Evolutionary conservation across 352 stramenopile species (phyloP).

Genomic region (Phytopythium chamaehyphon): DNA sequence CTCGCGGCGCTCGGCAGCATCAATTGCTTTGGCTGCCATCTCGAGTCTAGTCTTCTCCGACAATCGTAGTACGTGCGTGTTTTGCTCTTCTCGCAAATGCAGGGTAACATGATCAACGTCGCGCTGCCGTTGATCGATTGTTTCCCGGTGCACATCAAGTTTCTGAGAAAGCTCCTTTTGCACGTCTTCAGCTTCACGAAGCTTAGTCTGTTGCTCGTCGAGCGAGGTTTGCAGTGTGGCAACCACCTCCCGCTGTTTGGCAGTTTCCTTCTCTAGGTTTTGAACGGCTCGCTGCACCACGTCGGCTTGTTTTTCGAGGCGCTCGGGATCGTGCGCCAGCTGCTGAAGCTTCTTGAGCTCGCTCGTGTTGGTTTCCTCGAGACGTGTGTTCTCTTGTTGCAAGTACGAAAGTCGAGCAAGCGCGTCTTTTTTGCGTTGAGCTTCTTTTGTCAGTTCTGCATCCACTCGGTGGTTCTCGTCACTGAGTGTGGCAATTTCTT

Average conservation of each 20-base stretch:
- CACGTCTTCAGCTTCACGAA: conserved; percentile 75
- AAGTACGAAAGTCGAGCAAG: conserved; percentile 58
- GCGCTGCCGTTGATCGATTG: conserved; percentile 88
- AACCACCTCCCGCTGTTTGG: conserved; percentile 33
- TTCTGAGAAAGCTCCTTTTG: conserved; percentile 80
- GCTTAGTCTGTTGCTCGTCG: conserved; percentile 42
- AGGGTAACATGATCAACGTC: conserved; percentile 87
- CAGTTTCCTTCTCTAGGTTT: conserved; percentile 67
- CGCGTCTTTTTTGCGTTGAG: conserved; percentile 57
- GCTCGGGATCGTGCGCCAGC: conserved; percentile 71
- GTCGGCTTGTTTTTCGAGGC: conserved; percentile 81
- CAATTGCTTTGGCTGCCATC: conserved; percentile 51
- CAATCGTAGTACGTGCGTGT: conserved; percentile 69
- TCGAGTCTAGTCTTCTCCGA: conserved; percentile 70
- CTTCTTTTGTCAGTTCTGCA: conserved; percentile 69
- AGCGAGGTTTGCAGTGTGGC: conserved; percentile 32
- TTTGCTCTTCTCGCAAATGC: conserved; percentile 83
- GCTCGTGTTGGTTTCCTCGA: conserved; percentile 37
- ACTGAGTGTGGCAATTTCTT: conserved; percentile 55
- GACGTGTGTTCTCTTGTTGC: conserved; percentile 49
- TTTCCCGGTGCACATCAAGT: conserved; percentile 87
- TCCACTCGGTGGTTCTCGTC: conserved; percentile 71
- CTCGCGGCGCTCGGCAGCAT: conserved; percentile 51
- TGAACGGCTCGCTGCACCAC: conserved; percentile 78
- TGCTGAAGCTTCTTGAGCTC: conserved; percentile 64